Percentiles rank a stretch among this genome's conserved stretches.
Conservation (phyloP, 768 basidiomycete species). For the Mycena rebaudengoi region DNA sequence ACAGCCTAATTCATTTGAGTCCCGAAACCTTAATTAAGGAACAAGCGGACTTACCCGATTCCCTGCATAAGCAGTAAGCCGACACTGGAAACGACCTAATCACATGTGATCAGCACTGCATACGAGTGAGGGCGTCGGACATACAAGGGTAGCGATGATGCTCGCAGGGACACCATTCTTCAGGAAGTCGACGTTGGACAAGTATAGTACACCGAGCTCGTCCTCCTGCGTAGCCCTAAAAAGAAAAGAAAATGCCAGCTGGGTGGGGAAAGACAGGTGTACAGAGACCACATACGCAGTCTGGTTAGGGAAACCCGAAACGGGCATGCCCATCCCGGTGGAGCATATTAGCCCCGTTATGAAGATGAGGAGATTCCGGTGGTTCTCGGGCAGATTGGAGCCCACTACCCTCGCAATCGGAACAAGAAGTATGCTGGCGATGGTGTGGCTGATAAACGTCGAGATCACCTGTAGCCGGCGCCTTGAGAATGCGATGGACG, state of each 20-base stretch:
- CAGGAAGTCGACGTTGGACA: slow-evolving; percentile 87
- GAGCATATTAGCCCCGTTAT: slow-evolving; percentile 93
- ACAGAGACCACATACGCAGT: slow-evolving; percentile 76
- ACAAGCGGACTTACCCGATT: slow-evolving; percentile 63
- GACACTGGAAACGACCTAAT: slow-evolving; percentile 83
- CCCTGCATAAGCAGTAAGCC: slow-evolving; percentile 81
- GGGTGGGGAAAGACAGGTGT: slow-evolving; percentile 7
- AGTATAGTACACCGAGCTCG: slow-evolving; percentile 90
- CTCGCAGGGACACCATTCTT: slow-evolving; percentile 97
- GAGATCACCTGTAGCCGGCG: slow-evolving; percentile 84
- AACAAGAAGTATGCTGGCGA: slow-evolving; percentile 95
- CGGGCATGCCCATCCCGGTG: slow-evolving; percentile 97
- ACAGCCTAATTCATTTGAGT: too few relatives aligned
- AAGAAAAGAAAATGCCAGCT: too few relatives aligned
- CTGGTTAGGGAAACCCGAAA: slow-evolving; percentile 98
- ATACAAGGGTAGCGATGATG: slow-evolving; percentile 83
- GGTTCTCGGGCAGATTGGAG: slow-evolving; percentile 71
- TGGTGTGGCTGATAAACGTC: slow-evolving; percentile 98
- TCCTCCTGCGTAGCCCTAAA: slow-evolving; percentile 92
- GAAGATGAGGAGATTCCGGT: slow-evolving; percentile 88
- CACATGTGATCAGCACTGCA: slow-evolving; percentile 6
- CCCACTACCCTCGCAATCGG: slow-evolving; percentile 96
- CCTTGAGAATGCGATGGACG: too few relatives aligned
- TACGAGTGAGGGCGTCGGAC: slow-evolving; percentile 32
- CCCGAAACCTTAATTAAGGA: too few relatives aligned